Evolutionary conservation across 371 early-diverging fungal species (phyloP), one percentile per base, ranked within the genome.

Genomic region (Entomophthora muscae): DNA sequence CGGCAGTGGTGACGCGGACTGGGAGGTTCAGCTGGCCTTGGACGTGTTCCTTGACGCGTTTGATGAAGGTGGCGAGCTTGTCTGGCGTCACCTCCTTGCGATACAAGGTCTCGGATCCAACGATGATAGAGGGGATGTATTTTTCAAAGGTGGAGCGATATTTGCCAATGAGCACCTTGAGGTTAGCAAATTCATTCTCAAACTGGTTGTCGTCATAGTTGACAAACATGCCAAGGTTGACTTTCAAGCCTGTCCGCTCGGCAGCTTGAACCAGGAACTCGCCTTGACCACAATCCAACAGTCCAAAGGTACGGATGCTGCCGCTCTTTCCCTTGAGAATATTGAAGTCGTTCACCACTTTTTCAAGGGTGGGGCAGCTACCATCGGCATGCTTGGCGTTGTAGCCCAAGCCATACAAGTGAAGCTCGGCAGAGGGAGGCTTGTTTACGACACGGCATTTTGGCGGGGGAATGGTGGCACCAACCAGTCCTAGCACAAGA

Each of bases 341-440:
- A 3, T 62, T 62, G 53, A 62, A 62, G 28, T 62, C 62, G 2
- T 27, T 27, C 3, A 62, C 53, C 1, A 62, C 62, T n/a, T 62
- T 62, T 26, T 26, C 21, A 1, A 52, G 7, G 23, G 31, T 28
- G 21, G 62, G 62, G 53, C 62, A 62, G 23, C 53, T 51, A 17
- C 62, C 62, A 52, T 62, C 62, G 3, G 23, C 13, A 27, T 62
- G 62, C 30, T 62, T 62, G 24, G 62, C 62, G 29, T 62, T 62
- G 29, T 62, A 62, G 53, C 62, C 62, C 53, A 62, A 53, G 21
- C 62, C 62, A 29, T 62, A 27, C 5, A 62, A 12, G 12, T 17
- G 17, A 5, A 23, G 24, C 5, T 53, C 17, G n/a, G 10, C 53
- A 17, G 62, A 28, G 21, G 61, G 17, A 17, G 17, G 42, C 42